phyloP scores from a whole-genome alignment of 305 asterid species.

The Plantago lanceolata region DNA sequence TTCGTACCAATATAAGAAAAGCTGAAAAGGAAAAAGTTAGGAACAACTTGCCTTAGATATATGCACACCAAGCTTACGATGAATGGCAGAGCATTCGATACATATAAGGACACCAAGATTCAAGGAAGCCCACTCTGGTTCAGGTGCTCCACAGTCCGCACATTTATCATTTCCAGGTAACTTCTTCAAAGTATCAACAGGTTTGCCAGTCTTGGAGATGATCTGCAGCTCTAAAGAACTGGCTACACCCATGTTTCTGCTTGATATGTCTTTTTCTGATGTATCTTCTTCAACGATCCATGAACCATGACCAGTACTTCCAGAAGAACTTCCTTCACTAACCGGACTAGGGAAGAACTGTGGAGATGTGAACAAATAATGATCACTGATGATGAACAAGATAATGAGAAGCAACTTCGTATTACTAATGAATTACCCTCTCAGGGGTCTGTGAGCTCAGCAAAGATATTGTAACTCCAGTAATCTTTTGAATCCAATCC shows the following conservation, averaged over 20 bases:
- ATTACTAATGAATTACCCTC: slow-evolving; percentile 34
- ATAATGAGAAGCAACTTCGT: background rate
- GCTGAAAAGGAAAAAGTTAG: slow-evolving; percentile 1
- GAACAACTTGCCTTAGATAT: slow-evolving; percentile 74
- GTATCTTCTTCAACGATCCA: slow-evolving; percentile 42
- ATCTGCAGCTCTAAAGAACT: slow-evolving; percentile 41
- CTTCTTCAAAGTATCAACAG: slow-evolving; percentile 52
- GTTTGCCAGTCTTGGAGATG: slow-evolving; percentile 41
- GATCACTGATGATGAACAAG: slow-evolving; percentile 21
- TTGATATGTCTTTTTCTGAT: slow-evolving; percentile 41
- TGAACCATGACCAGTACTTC: slow-evolving; percentile 42
- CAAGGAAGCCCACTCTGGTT: slow-evolving; percentile 97
- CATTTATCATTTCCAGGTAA: slow-evolving; percentile 89
- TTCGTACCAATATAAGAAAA: too few relatives aligned
- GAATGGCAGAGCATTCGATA: slow-evolving; percentile 89
- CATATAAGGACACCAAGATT: slow-evolving; percentile 84
- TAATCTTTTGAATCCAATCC: slow-evolving; percentile 70
- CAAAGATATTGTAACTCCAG: slow-evolving; percentile 59
- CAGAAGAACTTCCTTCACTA: slow-evolving; percentile 52
- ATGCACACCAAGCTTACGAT: slow-evolving; percentile 94
- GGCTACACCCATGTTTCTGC: slow-evolving; percentile 44
- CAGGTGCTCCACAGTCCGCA: slow-evolving; percentile 94
- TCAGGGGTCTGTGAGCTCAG: slow-evolving; percentile 55
- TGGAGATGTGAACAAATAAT: slow-evolving; percentile 30
- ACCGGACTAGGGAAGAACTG: slow-evolving; percentile 52